Evolutionary conservation across 495 filamentous ascomycete genomes (phyloP), one percentile per base, ranked within the genome.

Genomic region (Penicillium soppii): DNA sequence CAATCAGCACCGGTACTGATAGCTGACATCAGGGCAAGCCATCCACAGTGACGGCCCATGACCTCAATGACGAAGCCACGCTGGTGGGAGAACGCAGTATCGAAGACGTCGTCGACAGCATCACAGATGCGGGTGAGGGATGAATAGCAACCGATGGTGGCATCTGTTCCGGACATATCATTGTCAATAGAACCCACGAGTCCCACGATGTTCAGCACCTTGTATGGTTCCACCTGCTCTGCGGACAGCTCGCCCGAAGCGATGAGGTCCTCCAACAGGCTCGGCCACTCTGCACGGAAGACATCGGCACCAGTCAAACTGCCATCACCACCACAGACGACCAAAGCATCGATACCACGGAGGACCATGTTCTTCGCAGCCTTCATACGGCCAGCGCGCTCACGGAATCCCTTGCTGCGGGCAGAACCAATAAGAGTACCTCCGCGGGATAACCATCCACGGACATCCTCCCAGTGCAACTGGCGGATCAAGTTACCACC

Each of bases 1-100:
- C 95, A 99, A 70, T 99, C 95, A 5, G 95, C 92, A 22, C 94
- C 95, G 3, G 90, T 95, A 51, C 89, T 91, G 43, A 97, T 90
- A 51, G 91, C 94, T 10, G 95, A 88, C 91, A 97, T 97, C 38
- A 99, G 76, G 36, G 94, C 95, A 43, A 99, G 75, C 95, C 95
- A 99, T 33, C 95, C 95, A 62, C 95, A 99, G 71, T 97, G 92
- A 48, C 95, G 82, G n/a, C 95, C 95, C 95, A 99, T 99, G 40
- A 97, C 95, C 67, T 97, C 95, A 58, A 99, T 87, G 23, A 99
- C 92, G 68, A 99, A 99, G 32, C 95, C 95, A 57, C 95, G 78
- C 48, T 96, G 95, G 71, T 97, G 95, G n/a, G 90, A 96, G 30
- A 85, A 90, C 6, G 95, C 95, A 2, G 95, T 99, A 26, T 94